A percentile compares a stretch with the other conserved stretches of the same genome.
These are phyloP conservation scores for Arthrobotrys sinensis DNA, from an alignment of 2,329 filamentous ascomycete species.

Conservation along the genomic window DNA sequence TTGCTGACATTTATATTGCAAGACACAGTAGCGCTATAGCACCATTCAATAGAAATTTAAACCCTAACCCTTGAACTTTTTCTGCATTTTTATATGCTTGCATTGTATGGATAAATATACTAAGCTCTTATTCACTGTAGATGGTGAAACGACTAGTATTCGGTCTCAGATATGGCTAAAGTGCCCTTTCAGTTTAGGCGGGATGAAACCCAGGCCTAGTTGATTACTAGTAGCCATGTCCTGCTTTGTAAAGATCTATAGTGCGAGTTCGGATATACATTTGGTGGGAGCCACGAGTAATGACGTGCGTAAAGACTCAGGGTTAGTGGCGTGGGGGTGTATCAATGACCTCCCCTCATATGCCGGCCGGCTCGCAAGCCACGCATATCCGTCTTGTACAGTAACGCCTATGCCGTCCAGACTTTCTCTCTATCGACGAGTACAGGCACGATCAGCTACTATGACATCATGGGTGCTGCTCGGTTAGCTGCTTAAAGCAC, in stretches of 20 bases:
- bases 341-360: constrained; percentile 4
- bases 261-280: constrained; percentile 4
- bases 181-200: constrained; percentile 29
- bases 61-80: constrained; percentile 1
- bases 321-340: constrained; percentile 15
- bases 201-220: constrained; percentile 23
- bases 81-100: constrained; percentile 20
- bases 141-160: constrained; percentile 26
- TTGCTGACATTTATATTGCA: constrained; percentile 32
- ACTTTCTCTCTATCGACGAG: constrained; percentile 14
- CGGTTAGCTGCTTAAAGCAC: constrained; percentile 13
- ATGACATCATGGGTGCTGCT: constrained; percentile 13
- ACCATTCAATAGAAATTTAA: neutral
- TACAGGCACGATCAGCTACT: constrained; percentile 2
- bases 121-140: constrained; percentile 9
- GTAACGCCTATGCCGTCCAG: neutral
- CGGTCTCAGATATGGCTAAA: constrained; percentile 26
- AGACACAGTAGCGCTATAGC: neutral
- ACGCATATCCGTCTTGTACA: constrained; percentile 2
- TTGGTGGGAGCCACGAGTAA: constrained; percentile 7
- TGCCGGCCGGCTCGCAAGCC: neutral
- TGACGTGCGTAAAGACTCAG: neutral
- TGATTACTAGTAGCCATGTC: neutral
- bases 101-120: constrained; percentile 28
- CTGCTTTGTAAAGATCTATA: constrained; percentile 10